Evolutionary conservation across 495 filamentous ascomycete genomes (phyloP), one percentile per base, ranked within the genome.

Genomic region (Hyaloscypha finlandica): DNA sequence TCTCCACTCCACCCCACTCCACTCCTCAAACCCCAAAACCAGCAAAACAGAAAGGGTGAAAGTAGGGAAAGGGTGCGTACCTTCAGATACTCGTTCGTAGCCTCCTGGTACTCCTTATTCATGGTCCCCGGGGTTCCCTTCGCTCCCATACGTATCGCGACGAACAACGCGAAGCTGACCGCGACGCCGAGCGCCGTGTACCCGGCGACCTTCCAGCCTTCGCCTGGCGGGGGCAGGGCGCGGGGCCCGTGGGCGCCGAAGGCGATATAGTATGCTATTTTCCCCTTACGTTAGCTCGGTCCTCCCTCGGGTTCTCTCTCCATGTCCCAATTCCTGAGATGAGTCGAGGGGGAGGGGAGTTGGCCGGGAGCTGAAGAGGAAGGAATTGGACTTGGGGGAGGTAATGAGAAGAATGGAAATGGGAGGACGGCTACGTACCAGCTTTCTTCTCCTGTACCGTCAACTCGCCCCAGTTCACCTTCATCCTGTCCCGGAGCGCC

Each of bases 401-500:
- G 19, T 59, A 32, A 31, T 11, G 1, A 9, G 6, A 19, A 19
- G 4, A 37, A 22, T 39, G 9, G 33, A 19, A 59, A 20, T 2
- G 29, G n/a, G 11, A 65, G 31, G 30, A 56, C 52, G 37, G 65
- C 45, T 90, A 68, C 95, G 74, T 89, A 98, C 95, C 94, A 75
- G 95, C 96, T 84, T 96, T 97, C 91, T 98, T 97, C 85, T 99
- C 95, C 79, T 92, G 88, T 69, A 94, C 51, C 33, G 95, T 99
- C 85, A 99, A 83, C 73, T 97, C 92, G 74, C 90, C 85, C 95
- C 95, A 99, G 79, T 92, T 91, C 69, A 84, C 88, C 91, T 97
- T 98, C 95, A 98, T 98, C 74, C 95, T 89, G 83, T 99, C 95
- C 74, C 95, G 84, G 77, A 99, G 84, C 73, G 90, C 83, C 95